phyloP scores from a whole-genome alignment of 257 asterid genomes.

The Leonotis leonurus region DNA sequence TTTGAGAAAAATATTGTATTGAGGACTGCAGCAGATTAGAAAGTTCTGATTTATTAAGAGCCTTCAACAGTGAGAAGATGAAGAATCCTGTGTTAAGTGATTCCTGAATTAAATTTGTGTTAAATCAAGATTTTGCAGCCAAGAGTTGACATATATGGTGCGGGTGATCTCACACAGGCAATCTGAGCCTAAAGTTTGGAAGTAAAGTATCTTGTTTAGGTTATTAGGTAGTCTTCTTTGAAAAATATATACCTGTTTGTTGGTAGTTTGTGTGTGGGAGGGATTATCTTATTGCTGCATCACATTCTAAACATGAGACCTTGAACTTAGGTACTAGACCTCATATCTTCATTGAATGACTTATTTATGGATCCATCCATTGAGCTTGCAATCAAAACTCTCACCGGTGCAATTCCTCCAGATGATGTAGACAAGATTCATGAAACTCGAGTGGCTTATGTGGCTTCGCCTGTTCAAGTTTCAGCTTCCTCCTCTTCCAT shows the following conservation, averaged over 20 bases:
- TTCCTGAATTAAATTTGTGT: too few species aligned
- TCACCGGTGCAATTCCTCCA: constrained; percentile 51
- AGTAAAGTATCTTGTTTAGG: neutral
- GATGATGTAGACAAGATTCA: constrained; percentile 25
- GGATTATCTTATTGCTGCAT: neutral
- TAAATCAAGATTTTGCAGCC: neutral
- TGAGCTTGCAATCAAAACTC: constrained; percentile 67
- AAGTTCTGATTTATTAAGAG: neutral
- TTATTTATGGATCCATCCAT: constrained; percentile 67
- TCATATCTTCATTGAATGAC: constrained; percentile 30
- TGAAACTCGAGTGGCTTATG: neutral
- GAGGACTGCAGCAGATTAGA: neutral
- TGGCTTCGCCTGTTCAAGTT: constrained; percentile 17
- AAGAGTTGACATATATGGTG: neutral
- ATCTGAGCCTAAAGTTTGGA: neutral
- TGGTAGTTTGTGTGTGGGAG: neutral
- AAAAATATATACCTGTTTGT: too few species aligned
- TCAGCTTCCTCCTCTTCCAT: constrained; percentile 19
- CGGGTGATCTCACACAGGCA: neutral
- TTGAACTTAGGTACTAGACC: neutral
- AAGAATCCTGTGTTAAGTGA: too few species aligned
- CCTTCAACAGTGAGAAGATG: too few species aligned
- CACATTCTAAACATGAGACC: neutral
- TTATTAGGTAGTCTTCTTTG: too few species aligned
- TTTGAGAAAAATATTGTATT: neutral